Base-by-base conservation (phyloP, 106 monocot species). In the Platanthera zijinensis region DNA sequence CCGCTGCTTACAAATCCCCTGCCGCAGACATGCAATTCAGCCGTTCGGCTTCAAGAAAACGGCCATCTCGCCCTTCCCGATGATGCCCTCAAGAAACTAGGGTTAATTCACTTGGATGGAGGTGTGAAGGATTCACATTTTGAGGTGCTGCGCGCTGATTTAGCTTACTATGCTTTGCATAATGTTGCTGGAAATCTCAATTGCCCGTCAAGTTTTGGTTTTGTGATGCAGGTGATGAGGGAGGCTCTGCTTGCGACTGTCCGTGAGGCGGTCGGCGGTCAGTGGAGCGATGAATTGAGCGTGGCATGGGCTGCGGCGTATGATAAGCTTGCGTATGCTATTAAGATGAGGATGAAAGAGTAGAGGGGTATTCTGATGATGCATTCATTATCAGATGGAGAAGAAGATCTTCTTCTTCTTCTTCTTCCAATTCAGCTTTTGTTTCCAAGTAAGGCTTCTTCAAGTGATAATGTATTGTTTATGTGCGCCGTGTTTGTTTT, bases 21-120 rank as follows among this genome's bases (percentile, higher is more conserved):
- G 59, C 18, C 8, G 21, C 67, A 67, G 67, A 67, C 67, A 67
- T 67, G 67, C 67, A 67, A 67, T 67, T 25, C 32, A 13, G 67
- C 12, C 1, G 11, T 67, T 67, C 67, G 13, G 67, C 32, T 67
- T 67, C 67, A 67, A 67, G 67, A 67, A 12, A 67, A 39, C 4
- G 32, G 32, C 32, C 30, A 67, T 25, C 9, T 67, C 22, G 25
- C 67, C 25, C 25, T 67, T n/a, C 17, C 67, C 11, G 25, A 39
- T 22, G 67, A 67, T 13, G 67, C 67, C 32, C 67, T 67, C 12
- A 67, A 39, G 12, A 67, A 67, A 12, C 11, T 67, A 12, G 67
- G 67, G 5, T 67, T 28, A 10, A 67, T 67, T 67, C 67, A 67
- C 32, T 30, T 32, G 32, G 32, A 32, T 39, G 32, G 32, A 67